phyloP scores from a whole-genome alignment of 2,329 filamentous ascomycete species.

The Fusarium newnesense region DNA sequence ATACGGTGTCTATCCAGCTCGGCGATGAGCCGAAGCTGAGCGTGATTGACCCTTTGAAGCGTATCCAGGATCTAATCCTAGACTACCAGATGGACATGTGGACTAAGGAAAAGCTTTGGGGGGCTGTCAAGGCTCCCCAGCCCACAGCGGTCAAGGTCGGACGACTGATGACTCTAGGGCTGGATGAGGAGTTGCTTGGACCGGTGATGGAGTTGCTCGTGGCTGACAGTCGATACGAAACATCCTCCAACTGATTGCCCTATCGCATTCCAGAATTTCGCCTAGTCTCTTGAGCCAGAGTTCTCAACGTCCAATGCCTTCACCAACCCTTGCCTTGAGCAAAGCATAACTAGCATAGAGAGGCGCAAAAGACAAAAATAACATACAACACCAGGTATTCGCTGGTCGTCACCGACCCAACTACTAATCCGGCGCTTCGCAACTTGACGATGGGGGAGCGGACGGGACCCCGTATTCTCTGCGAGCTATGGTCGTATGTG shows the following conservation, averaged over 20 bases:
- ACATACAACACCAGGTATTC: conserved; percentile 1
- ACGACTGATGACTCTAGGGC: conserved; percentile 37
- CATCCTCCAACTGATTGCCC: background rate
- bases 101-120: conserved; percentile 43
- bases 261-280: background rate
- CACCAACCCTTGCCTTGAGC: background rate
- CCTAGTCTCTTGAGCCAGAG: background rate
- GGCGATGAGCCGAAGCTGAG: conserved; percentile 17
- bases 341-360: background rate
- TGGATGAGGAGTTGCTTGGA: conserved; percentile 40
- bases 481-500: background rate
- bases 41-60: conserved; percentile 21
- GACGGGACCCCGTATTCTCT: background rate
- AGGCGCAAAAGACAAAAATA: background rate
- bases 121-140: conserved; percentile 23
- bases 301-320: background rate
- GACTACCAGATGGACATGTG: conserved; percentile 45
- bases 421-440: background rate
- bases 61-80: conserved; percentile 33
- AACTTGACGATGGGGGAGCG: background rate
- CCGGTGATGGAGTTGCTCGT: conserved; percentile 43
- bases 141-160: conserved; percentile 35
- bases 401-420: conserved; percentile 1
- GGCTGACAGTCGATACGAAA: conserved; percentile 39
- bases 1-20: background rate